Base-by-base conservation (phyloP, 2,329 filamentous ascomycete species). In the Rutstroemia sp. region DNA sequence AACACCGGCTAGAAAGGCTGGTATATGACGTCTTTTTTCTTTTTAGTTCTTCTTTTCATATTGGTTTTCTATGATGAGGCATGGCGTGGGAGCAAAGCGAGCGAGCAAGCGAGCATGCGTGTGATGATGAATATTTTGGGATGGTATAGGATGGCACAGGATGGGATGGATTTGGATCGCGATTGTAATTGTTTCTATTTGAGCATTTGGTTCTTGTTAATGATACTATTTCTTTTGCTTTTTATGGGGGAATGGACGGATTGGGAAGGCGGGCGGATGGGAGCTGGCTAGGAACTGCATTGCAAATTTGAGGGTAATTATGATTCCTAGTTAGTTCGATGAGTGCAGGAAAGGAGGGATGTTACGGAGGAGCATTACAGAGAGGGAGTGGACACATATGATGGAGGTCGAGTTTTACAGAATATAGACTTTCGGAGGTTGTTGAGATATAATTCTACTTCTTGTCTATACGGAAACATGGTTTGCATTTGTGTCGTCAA, bases 401-500 rank as follows among this genome's bases (percentile, higher is more conserved):
- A 54, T 49, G 30, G 25, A n/a, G 12, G 39, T 12, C 9, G 19
- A 7, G 39, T 19, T 25, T 21, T 37, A 21, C n/a, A 47, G 51
- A 49, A 57, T 34, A 45, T 46, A 42, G 45, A 57, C 48, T 52
- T n/a, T 46, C 51, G 49, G 34, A 57, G 7, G 41, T 45, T 52
- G 18, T 56, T n/a, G 45, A 51, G 38, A 51, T 49, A 45, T 46
- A 27, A 23, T 37, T 18, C 19, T 45, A 16, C 39, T 45, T 34
- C 30, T 34, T 34, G 30, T 34, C 30, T 34, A 34, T 34, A 34
- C 30, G 10, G 10, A 34, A 12, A 34, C 25, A 34, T 34, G 30
- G 30, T 9, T 34, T 34, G 10, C 30, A 4, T 34, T 9, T 34
- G 30, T 9, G 9, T 34, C 12, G 30, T 34, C 9, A 12, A 34